Evolutionary conservation across 73 alveolate genomes (phyloP).

Genomic region (Uronychia setigera): DNA sequence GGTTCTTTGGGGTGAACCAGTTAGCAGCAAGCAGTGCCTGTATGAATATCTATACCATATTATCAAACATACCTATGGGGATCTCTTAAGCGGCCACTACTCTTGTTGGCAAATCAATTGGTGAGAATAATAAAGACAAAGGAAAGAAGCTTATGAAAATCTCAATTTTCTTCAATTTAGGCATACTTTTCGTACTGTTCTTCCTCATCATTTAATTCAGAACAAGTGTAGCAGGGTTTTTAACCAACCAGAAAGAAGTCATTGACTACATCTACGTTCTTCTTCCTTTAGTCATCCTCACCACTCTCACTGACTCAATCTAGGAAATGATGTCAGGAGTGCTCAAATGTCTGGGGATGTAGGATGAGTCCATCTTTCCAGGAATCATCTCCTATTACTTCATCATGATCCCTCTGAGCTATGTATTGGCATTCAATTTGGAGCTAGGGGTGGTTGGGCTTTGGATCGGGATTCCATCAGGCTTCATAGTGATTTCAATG

Average conservation of each 20-base stretch:
- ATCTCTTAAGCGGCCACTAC: conserved; percentile 15
- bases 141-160: neutral
- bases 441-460: conserved; percentile 5
- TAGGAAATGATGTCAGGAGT: neutral
- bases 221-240: neutral
- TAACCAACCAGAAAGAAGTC: neutral
- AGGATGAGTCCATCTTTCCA: neutral
- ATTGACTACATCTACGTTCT: neutral
- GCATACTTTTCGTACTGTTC: neutral
- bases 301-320: neutral
- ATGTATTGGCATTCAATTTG: neutral
- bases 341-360: neutral
- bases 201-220: neutral
- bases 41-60: neutral
- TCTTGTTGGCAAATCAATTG: conserved; percentile 15
- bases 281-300: neutral
- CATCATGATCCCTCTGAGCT: conserved; percentile 8
- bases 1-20: conserved; percentile 12
- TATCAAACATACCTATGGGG: conserved; percentile 5
- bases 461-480: conserved; percentile 13
- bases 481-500: too few relatives aligned
- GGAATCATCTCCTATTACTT: neutral
- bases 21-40: conserved; percentile 1
- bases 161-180: neutral
- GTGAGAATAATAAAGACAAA: conserved; percentile 2